phyloP scores from a whole-genome alignment of 73 alveolate genomes.

The Paramecium biaurelia region DNA sequence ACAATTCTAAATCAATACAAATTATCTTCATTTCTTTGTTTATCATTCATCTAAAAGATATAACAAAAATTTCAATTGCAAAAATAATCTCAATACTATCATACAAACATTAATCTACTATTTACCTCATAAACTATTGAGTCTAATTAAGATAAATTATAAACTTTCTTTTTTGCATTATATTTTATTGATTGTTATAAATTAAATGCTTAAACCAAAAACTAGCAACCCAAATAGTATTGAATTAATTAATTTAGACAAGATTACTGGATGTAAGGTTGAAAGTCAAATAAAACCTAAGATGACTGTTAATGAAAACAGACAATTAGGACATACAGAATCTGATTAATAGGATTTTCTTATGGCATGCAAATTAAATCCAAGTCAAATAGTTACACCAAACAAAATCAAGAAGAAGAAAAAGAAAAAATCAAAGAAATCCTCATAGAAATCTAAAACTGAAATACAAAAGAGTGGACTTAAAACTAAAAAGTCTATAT shows the following conservation, averaged over 20 bases:
- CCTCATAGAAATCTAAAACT: neutral
- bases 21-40: neutral
- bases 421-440: neutral
- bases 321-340: neutral
- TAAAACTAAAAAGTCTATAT: neutral
- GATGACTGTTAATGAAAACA: neutral
- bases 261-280: neutral
- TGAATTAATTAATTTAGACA: neutral
- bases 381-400: neutral
- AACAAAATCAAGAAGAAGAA: neutral
- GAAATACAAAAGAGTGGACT: neutral
- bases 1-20: neutral
- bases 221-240: neutral
- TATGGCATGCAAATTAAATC: neutral
- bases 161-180: neutral
- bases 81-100: neutral
- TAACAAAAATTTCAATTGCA: too few species aligned
- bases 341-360: neutral
- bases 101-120: neutral
- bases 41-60: neutral
- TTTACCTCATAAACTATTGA: neutral
- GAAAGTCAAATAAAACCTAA: neutral
- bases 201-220: neutral
- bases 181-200: neutral
- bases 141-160: neutral